These are phyloP conservation scores for Pascua guehoae DNA, from an alignment of 1,284 basidiomycete species.

Conservation along the genomic window DNA sequence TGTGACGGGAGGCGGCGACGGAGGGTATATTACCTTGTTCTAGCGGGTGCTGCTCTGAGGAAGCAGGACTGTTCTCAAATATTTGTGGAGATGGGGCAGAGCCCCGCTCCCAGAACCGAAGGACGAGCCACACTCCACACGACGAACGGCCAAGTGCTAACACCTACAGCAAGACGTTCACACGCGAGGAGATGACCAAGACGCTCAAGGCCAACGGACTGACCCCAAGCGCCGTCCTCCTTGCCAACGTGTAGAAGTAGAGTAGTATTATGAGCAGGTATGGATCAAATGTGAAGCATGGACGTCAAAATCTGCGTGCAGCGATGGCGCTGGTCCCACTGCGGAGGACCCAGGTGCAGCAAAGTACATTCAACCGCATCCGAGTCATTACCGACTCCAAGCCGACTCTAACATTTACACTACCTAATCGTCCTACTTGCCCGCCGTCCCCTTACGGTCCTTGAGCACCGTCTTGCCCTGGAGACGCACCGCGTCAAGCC, in stretches of 20 bases:
- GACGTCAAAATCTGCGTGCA: background rate
- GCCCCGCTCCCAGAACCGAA: no score
- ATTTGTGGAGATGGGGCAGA: no score
- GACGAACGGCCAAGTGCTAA: background rate
- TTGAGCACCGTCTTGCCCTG: constrained; percentile 35
- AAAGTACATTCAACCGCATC: background rate
- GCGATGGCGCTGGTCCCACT: no score
- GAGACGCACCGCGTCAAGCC: constrained; percentile 69
- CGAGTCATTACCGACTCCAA: background rate
- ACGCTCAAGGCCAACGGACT: constrained; percentile 48
- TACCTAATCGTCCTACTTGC: constrained; percentile 14
- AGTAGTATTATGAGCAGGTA: no score
- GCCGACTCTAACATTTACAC: no score
- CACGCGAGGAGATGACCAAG: constrained; percentile 42
- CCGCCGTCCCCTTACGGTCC: constrained; percentile 26
- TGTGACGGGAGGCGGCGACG: no score
- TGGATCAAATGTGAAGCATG: background rate
- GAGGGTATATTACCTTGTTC: no score
- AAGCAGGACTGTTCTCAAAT: no score
- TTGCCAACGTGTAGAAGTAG: constrained; percentile 23
- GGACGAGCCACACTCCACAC: no score
- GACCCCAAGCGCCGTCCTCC: constrained; percentile 47
- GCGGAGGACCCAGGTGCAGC: background rate
- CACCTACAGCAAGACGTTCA: constrained; percentile 39
- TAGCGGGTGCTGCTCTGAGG: no score